Conservation (phyloP, 2,329 filamentous ascomycete genomes). For the Fusarium sp. region DNA sequence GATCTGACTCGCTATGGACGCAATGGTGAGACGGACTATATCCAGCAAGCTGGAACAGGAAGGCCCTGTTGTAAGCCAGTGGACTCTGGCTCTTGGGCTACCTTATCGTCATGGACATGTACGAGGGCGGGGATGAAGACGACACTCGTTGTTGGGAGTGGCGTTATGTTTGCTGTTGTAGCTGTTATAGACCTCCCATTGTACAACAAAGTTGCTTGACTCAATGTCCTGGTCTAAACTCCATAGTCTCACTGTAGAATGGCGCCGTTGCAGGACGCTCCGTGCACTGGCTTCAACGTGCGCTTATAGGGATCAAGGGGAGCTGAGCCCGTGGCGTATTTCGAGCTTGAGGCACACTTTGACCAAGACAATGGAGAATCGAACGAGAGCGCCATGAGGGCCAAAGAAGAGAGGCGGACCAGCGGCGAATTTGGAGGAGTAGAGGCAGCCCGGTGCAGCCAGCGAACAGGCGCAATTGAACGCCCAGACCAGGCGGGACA, state of each 20-base stretch:
- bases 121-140: slow-evolving; percentile 28
- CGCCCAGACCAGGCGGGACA: slow-evolving; percentile 47
- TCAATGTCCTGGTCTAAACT: slow-evolving; percentile 24
- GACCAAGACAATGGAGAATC: slow-evolving; percentile 1
- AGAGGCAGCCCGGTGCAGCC: slow-evolving; percentile 34
- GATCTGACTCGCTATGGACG: slow-evolving; percentile 48
- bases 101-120: slow-evolving; percentile 20
- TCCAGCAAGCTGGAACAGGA: slow-evolving; percentile 38
- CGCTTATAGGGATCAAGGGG: slow-evolving; percentile 20
- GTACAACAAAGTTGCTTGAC: slow-evolving; percentile 37
- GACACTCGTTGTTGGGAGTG: slow-evolving; percentile 10
- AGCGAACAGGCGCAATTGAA: slow-evolving; percentile 44
- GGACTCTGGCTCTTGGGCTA: slow-evolving; percentile 27
- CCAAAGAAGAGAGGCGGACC: slow-evolving; percentile 13
- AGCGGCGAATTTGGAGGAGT: slow-evolving; percentile 19
- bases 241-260: slow-evolving; percentile 23
- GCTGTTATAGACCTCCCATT: slow-evolving; percentile 15
- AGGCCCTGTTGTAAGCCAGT: slow-evolving; percentile 36
- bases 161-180: slow-evolving; percentile 19
- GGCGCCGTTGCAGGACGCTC: slow-evolving; percentile 32
- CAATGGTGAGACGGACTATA: slow-evolving; percentile 42
- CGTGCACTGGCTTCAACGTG: slow-evolving; percentile 37
- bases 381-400: no score
- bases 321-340: slow-evolving; percentile 41
- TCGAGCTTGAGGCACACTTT: slow-evolving; percentile 22